Conservation (phyloP, 805 yeast species). For the Debaryomyces maramus region DNA sequence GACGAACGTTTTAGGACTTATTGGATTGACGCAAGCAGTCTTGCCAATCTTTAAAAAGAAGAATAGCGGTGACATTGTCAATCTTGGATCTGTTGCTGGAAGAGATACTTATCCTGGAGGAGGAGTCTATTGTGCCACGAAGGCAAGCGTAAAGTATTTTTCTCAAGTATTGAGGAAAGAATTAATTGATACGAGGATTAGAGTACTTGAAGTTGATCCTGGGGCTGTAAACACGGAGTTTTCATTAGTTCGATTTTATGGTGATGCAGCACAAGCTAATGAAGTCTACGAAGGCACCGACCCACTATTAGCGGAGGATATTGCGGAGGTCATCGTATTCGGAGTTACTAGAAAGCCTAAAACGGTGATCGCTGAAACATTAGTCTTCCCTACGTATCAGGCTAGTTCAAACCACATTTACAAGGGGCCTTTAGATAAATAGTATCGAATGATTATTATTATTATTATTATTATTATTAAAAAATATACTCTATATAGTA, state of each 20-base stretch:
- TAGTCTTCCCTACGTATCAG: slow-evolving; percentile 40
- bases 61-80: slow-evolving; percentile 37
- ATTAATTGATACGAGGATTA: slow-evolving; percentile 32
- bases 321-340: slow-evolving; percentile 40
- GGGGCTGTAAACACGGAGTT: slow-evolving; percentile 44
- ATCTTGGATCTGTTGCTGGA: slow-evolving; percentile 41
- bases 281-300: slow-evolving; percentile 35
- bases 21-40: slow-evolving; percentile 38
- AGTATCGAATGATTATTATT: too few species aligned
- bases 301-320: slow-evolving; percentile 37
- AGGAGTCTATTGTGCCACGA: slow-evolving; percentile 38
- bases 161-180: slow-evolving; percentile 37
- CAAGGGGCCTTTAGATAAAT: slow-evolving; percentile 11
- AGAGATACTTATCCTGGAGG: slow-evolving; percentile 41
- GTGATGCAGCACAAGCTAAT: slow-evolving; percentile 32
- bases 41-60: slow-evolving; percentile 36
- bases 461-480: neutral
- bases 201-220: slow-evolving; percentile 42
- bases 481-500: slow-evolving; percentile 1
- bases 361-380: slow-evolving; percentile 39
- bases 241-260: slow-evolving; percentile 33
- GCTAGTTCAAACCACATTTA: slow-evolving; percentile 31
- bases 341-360: slow-evolving; percentile 33
- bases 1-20: slow-evolving; percentile 38
- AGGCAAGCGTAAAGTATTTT: slow-evolving; percentile 37